Conservation (phyloP, 345 rosid genomes). For the Rubroshorea leprosula region DNA sequence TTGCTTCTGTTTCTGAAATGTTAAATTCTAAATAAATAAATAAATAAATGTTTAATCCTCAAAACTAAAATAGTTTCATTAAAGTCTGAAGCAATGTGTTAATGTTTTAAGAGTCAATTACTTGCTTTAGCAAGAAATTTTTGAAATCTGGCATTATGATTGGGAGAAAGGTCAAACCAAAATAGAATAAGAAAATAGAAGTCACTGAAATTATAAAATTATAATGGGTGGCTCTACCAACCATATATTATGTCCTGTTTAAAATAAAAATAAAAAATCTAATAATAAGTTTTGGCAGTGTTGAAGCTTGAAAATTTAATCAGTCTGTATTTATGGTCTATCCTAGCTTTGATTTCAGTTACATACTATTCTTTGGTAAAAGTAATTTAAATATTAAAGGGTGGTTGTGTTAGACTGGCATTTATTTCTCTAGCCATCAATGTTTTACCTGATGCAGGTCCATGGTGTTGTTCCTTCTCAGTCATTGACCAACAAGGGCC, state of each 20-base stretch:
- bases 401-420: too few relatives aligned
- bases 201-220: background rate
- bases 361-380: background rate
- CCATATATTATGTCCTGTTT: background rate
- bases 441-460: conserved; percentile 11
- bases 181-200: background rate
- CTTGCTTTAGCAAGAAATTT: conserved; percentile 13
- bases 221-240: background rate
- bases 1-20: background rate
- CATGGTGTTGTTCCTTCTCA: background rate
- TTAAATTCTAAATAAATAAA: too few relatives aligned
- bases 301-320: conserved; percentile 8
- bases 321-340: background rate
- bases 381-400: background rate
- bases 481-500: background rate
- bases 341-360: background rate
- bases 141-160: background rate
- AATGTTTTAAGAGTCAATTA: background rate
- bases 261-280: too few relatives aligned
- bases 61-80: background rate
- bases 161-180: conserved; percentile 11
- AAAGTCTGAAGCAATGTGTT: background rate
- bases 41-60: background rate
- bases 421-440: too few relatives aligned
- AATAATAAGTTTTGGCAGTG: too few relatives aligned